Base-by-base conservation (phyloP, 805 yeast species). In the Yarrowia phangngaensis region DNA sequence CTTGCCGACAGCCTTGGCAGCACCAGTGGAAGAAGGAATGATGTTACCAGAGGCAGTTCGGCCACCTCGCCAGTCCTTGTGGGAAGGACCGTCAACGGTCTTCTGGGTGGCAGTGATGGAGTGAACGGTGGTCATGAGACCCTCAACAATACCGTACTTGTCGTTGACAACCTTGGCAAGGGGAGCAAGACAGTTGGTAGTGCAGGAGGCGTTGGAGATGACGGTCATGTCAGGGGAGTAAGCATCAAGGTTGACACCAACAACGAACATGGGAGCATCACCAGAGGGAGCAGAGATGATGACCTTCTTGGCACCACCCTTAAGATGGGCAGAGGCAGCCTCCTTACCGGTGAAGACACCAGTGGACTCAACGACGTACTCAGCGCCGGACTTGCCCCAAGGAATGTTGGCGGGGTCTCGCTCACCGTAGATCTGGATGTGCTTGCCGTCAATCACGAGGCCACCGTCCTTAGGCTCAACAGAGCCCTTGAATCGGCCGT, bases 11-110 rank as follows among this genome's bases (percentile, higher is more conserved):
- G 95, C 95, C 82, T 87, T 87, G 65, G 95, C 95, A 64, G 95
- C 95, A 80, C 95, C 95, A 56, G 95, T 87, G 56, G 95, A 84
- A 30, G 95, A 85, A 66, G 95, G 95, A 61, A 87, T 87, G 70
- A 87, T 84, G 83, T 87, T 87, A 67, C 89, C 94, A 20, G 50
- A 45, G 67, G 95, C 95, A 62, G 95, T 83, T 76, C 95, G 84
- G 70, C 95, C 95, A 70, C 95, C 95, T 80, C 95, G 83, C 95
- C 95, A 87, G 78, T 87, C 95, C 79, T 87, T 87, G 79, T 82
- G 87, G 69, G 95, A 85, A 63, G 95, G 94, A 73, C 95, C 95
- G 70, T 87, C 95, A 58, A 87, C 95, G 55, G 94, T 83, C 82
- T 87, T 87, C 74, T 87, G 95, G 64, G 95, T 84, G 61, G 95